Conservation (phyloP, 345 rosid genomes). For the Balakata baccata region DNA sequence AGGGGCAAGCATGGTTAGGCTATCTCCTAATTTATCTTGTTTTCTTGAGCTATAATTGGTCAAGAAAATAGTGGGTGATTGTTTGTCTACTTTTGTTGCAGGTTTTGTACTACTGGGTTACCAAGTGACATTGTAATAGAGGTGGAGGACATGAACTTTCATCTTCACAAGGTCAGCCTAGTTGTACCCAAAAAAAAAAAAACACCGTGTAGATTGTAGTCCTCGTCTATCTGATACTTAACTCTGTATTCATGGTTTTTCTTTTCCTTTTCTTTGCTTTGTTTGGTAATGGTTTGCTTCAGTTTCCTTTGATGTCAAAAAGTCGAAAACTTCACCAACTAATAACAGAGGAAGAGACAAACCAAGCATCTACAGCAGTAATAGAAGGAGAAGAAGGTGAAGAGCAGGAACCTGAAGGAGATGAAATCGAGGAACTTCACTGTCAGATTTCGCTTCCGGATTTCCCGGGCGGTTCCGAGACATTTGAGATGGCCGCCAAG, state of each 20-base stretch:
- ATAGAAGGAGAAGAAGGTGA: constrained; percentile 16
- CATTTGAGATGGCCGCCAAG: constrained; percentile 84
- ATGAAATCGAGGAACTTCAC: constrained; percentile 30
- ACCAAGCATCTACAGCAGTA: constrained; percentile 14
- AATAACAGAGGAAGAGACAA: constrained; percentile 70
- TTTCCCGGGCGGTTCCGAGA: constrained; percentile 87
- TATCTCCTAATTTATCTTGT: not conserved
- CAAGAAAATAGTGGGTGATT: not conserved
- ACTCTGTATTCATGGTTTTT: not conserved
- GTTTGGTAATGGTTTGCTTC: constrained; percentile 8
- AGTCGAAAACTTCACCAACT: constrained; percentile 70
- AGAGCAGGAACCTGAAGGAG: constrained; percentile 36
- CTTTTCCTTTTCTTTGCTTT: not conserved
- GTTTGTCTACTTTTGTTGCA: constrained; percentile 23
- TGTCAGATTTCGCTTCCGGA: constrained; percentile 56
- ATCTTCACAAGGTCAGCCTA: constrained; percentile 76
- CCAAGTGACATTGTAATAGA: constrained; percentile 87
- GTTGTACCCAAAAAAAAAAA: not conserved
- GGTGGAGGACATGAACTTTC: constrained; percentile 84
- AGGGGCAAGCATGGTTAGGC: constrained; percentile 87
- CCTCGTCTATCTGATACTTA: not conserved
- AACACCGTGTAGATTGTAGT: not conserved
- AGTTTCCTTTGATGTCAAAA: constrained; percentile 94
- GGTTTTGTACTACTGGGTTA: constrained; percentile 91
- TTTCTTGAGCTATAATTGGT: not conserved